Base-by-base conservation (phyloP, 2,329 filamentous ascomycete species). In the Pyricularia sp. region DNA sequence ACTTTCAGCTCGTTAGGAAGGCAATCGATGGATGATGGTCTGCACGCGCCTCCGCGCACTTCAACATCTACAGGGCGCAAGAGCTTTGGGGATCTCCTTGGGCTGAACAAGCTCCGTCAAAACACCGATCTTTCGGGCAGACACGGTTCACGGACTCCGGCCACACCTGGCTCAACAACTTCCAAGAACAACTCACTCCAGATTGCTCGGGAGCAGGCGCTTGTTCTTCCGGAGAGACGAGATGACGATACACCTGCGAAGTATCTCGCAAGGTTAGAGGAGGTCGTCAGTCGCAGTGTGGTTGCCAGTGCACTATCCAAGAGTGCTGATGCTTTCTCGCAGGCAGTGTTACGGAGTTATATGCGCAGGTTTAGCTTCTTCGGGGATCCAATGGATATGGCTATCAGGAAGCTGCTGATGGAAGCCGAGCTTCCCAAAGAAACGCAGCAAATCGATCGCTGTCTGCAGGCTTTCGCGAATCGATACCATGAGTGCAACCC, bases 401-500 rank as follows among this genome's bases (percentile, higher is more conserved):
- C 94, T 1, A 90, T 98, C 72, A 89, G 95, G 55, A 98, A 98
- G 78, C 85, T 99, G 66, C 84, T 99, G 69, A 97, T 98, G 92
- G 94, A 97, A 76, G 93, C 95, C 3, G 94, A 98, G 78, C 81
- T 99, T 36, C 95, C 95, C 4, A 97, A 96, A 74, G 95, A 99
- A 80, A 98, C 95, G 0, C 95, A 99, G 78, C 95, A 99, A 75
- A 98, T 99, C 72, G 95, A 99, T 78, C 88, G 95, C 68, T 95
- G 95, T 69, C 82, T 99, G 50, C 93, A 97, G 77, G 91, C 93
- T 2, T 98, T 99, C 79, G 93, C 95, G 0, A 95, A 99, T 77
- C 88, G 95, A 70, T 99, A 99, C 77, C 92, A 98, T 76, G 95
- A 99, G 79, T 99, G 95, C 80, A 99, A 99, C 74, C 95, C 95